Percentiles rank a stretch among this genome's conserved stretches.
These are phyloP conservation scores for Ogataea saltuana DNA, from an alignment of 805 yeast genomes.

Conservation along the genomic window DNA sequence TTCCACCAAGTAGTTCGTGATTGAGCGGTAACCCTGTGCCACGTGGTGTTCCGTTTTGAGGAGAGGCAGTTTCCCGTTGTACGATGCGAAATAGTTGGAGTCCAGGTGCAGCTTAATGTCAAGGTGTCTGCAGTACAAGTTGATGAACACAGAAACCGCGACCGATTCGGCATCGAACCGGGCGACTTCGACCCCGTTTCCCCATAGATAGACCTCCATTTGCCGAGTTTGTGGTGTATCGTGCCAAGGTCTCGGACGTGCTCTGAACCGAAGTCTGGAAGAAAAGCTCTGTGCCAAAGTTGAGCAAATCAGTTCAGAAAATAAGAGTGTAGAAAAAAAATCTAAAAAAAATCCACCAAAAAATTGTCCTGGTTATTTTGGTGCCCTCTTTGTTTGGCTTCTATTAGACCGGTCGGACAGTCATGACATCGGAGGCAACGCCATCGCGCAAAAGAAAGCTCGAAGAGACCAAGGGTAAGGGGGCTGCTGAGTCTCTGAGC, in stretches of 20 bases:
- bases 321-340: neutral
- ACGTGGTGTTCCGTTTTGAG: conserved; percentile 28
- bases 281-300: too few species aligned
- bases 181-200: conserved; percentile 40
- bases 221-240: too few species aligned
- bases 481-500: conserved; percentile 43
- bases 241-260: too few species aligned
- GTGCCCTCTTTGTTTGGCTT: too few species aligned
- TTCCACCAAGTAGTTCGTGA: conserved; percentile 35
- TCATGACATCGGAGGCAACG: conserved; percentile 10
- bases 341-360: neutral
- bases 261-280: too few species aligned
- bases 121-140: conserved; percentile 24
- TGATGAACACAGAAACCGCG: conserved; percentile 48
- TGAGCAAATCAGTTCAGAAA: neutral
- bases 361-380: too few species aligned
- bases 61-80: conserved; percentile 51
- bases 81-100: conserved; percentile 56
- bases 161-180: conserved; percentile 53
- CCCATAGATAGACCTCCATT: conserved; percentile 46
- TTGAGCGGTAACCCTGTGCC: conserved; percentile 45
- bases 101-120: conserved; percentile 49
- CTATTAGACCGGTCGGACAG: neutral
- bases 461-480: conserved; percentile 3
- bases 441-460: conserved; percentile 14